Evolutionary conservation across 75 land plant genomes (phyloP).

Genomic region (Selaginella moellendorffii): DNA sequence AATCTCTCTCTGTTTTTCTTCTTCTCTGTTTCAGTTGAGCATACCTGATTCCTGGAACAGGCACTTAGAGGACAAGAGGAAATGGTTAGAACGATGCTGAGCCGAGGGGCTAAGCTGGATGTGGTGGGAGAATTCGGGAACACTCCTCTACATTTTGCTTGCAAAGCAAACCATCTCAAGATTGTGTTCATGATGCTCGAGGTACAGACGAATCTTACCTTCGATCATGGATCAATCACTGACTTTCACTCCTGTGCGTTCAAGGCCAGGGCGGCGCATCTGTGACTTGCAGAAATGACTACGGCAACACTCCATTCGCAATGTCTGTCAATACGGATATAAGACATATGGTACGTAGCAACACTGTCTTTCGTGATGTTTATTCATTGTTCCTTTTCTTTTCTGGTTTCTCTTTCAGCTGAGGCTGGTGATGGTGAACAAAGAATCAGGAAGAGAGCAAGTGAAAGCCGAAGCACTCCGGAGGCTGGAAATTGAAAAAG

Average conservation of each 20-base stretch:
- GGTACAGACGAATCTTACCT: slow-evolving; percentile 17
- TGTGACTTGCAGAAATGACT: slow-evolving; percentile 16
- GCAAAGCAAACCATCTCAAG: slow-evolving; percentile 17
- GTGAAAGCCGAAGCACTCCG: background rate
- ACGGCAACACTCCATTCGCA: slow-evolving; percentile 22
- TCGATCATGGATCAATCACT: background rate
- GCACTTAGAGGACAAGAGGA: slow-evolving; percentile 15
- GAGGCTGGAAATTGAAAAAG: slow-evolving; percentile 9
- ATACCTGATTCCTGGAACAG: slow-evolving; percentile 13
- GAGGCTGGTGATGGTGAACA: background rate
- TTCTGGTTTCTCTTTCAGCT: background rate
- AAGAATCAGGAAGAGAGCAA: background rate
- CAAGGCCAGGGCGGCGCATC: slow-evolving; percentile 30
- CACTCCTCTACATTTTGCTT: slow-evolving; percentile 31
- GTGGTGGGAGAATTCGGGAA: slow-evolving; percentile 26
- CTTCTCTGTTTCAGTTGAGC: background rate
- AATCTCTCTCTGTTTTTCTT: background rate
- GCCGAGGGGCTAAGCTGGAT: slow-evolving; percentile 19
- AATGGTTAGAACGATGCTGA: slow-evolving; percentile 12
- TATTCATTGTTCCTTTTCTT: background rate
- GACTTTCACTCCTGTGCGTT: background rate
- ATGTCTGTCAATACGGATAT: slow-evolving; percentile 10
- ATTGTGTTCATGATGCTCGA: slow-evolving; percentile 19
- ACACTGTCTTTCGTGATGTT: background rate
- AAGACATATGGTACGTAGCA: background rate